These are phyloP conservation scores for Aureobasidium namibiae DNA, from an alignment of 2,329 filamentous ascomycete genomes.

Conservation along the genomic window DNA sequence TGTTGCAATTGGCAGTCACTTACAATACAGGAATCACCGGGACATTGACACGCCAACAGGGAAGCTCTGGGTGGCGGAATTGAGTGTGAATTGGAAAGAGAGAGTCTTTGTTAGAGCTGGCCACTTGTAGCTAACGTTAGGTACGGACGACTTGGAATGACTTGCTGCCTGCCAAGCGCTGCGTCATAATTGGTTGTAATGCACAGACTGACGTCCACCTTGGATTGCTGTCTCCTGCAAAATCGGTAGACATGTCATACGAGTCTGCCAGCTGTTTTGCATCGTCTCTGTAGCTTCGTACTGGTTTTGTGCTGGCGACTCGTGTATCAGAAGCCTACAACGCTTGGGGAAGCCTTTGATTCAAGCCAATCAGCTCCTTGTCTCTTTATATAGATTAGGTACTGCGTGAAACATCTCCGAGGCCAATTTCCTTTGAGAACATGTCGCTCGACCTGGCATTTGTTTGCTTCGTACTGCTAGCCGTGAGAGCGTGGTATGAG, in stretches of 20 bases:
- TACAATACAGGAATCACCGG: not conserved
- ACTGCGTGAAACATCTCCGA: not conserved
- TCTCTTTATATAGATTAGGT: conserved; percentile 9
- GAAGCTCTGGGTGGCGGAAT: not conserved
- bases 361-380: not conserved
- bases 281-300: not conserved
- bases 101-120: not conserved
- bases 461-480: not conserved
- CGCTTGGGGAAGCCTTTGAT: not conserved
- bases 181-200: not conserved
- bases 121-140: not conserved
- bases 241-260: not conserved
- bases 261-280: not conserved
- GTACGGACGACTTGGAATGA: too few species aligned
- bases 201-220: not conserved
- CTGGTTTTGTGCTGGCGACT: not conserved
- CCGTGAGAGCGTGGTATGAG: too few species aligned
- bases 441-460: not conserved
- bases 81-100: not conserved
- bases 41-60: conserved; percentile 1
- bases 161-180: conserved; percentile 1
- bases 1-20: not conserved
- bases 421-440: conserved; percentile 7
- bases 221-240: not conserved
- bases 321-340: not conserved